Base-by-base conservation (phyloP, 1,284 basidiomycete species). In the Phellopilus nigrolimitatus region DNA sequence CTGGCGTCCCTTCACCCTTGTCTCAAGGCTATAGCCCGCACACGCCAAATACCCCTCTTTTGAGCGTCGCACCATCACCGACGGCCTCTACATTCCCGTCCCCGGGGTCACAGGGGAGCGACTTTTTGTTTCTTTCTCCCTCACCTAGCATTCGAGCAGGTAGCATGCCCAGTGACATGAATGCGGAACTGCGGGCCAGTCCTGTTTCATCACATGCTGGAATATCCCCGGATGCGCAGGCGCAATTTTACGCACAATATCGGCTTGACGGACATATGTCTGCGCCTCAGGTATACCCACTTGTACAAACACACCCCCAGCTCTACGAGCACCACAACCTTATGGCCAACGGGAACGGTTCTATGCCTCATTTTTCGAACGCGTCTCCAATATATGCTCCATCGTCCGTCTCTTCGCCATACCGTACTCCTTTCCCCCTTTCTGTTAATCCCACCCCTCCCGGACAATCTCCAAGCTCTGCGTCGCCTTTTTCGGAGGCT, bases 401-500 rank as follows among this genome's bases (percentile, higher is more conserved):
- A 30, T 30, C 25, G 8, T 9, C 25, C 6, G 2, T 25, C n/a
- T 44, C 6, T 4, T 44, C 42, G 9, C 25, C 25, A 28, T 27
- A 42, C 3, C 31, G 31, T n/a, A 33, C 10, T n/a, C n/a, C n/a
- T 33, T 7, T 7, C 31, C 2, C 31, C 31, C 6, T 33, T 12
- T n/a, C 31, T 33, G 31, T 9, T 33, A 12, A 33, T n/a, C 10
- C 10, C 31, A 12, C 31, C 31, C 6, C 34, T n/a, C 6, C 42
- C 42, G 24, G 7, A 27, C 27, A n/a, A n/a, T n/a, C n/a, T n/a
- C 24, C 6, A 4, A 7, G 19, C 15, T 5, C n/a, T 42, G 25
- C 22, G 17, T 42, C 12, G 13, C 71, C 69, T 1, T 60, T 64
- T 37, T 56, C 63, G 43, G 62, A 60, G 19, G n/a, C 34, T 15